Percentiles rank a stretch among this genome's conserved stretches.
Evolutionary conservation across 2,329 filamentous ascomycete species (phyloP).

Genomic region (Plenodomus lindquistii): DNA sequence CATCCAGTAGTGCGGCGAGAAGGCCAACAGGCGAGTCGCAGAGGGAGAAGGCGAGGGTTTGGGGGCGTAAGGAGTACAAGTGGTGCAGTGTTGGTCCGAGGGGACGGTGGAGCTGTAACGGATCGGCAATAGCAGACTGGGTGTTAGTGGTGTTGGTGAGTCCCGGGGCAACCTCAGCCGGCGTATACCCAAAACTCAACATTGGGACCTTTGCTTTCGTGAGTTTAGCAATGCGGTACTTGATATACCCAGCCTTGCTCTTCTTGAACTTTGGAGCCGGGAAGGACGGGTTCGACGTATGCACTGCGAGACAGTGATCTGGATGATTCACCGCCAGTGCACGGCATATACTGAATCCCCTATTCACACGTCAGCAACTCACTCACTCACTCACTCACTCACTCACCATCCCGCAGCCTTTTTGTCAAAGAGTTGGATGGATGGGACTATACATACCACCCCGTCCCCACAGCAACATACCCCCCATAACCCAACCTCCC

Average conservation of each 20-base stretch:
- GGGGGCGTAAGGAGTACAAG: constrained; percentile 38
- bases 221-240: constrained; percentile 58
- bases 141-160: neutral
- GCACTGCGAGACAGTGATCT: constrained; percentile 61
- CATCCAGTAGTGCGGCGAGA: constrained; percentile 38
- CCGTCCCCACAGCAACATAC: constrained; percentile 62
- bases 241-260: constrained; percentile 56
- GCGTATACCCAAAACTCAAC: constrained; percentile 60
- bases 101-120: constrained; percentile 2
- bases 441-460: constrained; percentile 45
- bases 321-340: constrained; percentile 54
- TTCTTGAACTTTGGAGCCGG: constrained; percentile 52
- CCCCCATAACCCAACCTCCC: constrained; percentile 59
- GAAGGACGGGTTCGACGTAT: constrained; percentile 64
- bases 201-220: constrained; percentile 46
- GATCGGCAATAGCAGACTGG: neutral
- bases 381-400: neutral
- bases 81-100: constrained; percentile 24
- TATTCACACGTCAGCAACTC: constrained; percentile 17
- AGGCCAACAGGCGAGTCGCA: constrained; percentile 46
- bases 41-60: constrained; percentile 42
- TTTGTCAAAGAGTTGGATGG: neutral
- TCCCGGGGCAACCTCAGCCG: constrained; percentile 54
- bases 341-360: constrained; percentile 50
- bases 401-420: neutral